phyloP scores from a whole-genome alignment of 805 yeast species.

The Saccharomyces eubayanus region DNA sequence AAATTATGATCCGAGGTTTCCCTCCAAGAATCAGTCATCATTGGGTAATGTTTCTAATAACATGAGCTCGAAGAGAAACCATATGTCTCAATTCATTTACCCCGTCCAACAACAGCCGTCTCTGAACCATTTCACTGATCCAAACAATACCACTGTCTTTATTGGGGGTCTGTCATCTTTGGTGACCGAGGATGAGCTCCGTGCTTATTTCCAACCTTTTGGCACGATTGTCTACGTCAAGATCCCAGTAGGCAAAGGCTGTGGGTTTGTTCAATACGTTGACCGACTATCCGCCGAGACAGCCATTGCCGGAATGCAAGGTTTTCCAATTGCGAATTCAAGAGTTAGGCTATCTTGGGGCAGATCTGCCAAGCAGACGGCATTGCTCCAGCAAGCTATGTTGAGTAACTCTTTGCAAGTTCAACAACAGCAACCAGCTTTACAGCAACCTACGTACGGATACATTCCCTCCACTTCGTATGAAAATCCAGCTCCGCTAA shows the following conservation, averaged over 20 bases:
- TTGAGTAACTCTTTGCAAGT: slow-evolving; percentile 3
- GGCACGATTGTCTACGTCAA: slow-evolving; percentile 73
- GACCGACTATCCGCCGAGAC: slow-evolving; percentile 75
- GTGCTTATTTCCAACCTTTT: slow-evolving; percentile 52
- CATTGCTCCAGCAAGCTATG: slow-evolving; percentile 4
- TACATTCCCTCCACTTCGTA: slow-evolving; percentile 4
- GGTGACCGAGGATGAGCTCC: slow-evolving; percentile 55
- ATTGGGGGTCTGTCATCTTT: slow-evolving; percentile 55
- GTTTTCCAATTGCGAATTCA: slow-evolving; percentile 77
- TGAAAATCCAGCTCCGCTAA: background rate
- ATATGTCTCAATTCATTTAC: slow-evolving; percentile 16
- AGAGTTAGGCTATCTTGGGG: slow-evolving; percentile 88
- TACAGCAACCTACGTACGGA: slow-evolving; percentile 12
- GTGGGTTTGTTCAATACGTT: slow-evolving; percentile 82
- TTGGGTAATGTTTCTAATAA: background rate
- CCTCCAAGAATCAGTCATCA: background rate
- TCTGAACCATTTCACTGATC: slow-evolving; percentile 63
- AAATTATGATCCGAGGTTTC: background rate
- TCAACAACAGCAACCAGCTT: slow-evolving; percentile 14
- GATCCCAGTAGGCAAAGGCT: slow-evolving; percentile 64
- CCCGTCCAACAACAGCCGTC: slow-evolving; percentile 44
- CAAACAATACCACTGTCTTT: slow-evolving; percentile 68
- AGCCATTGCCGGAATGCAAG: slow-evolving; percentile 83
- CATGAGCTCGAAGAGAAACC: background rate
- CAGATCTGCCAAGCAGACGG: slow-evolving; percentile 36